Evolutionary conservation across 352 stramenopile species (phyloP).

Genomic region (Sclerospora graminicola): DNA sequence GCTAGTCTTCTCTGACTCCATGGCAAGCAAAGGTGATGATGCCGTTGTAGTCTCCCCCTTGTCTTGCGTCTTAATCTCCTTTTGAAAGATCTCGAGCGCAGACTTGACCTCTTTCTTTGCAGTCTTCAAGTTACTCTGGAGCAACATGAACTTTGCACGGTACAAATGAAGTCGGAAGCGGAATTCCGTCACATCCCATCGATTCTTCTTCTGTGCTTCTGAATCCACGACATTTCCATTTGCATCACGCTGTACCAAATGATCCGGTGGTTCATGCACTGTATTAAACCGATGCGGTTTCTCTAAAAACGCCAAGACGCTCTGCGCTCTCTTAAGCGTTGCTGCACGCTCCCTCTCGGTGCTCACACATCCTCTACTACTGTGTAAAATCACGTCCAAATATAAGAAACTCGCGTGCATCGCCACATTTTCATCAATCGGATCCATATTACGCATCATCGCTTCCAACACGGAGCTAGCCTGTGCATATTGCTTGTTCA

Average conservation of each 20-base stretch:
- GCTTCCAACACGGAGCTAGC: constrained; percentile 76
- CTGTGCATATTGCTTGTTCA: constrained; percentile 86
- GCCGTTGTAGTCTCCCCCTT: constrained; percentile 5
- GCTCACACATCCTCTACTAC: constrained; percentile 71
- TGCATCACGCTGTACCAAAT: constrained; percentile 22
- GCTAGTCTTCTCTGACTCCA: constrained; percentile 61
- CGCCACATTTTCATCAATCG: constrained; percentile 85
- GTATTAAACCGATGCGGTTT: constrained; percentile 86
- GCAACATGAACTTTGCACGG: constrained; percentile 85
- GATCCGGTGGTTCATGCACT: constrained; percentile 33
- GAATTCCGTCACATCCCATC: constrained; percentile 75
- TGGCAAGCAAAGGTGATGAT: constrained; percentile 12
- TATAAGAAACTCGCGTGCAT: constrained; percentile 92
- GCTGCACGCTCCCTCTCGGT: constrained; percentile 57
- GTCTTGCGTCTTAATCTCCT: constrained; percentile 69
- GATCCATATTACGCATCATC: constrained; percentile 85
- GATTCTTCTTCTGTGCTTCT: constrained; percentile 49
- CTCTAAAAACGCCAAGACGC: constrained; percentile 84
- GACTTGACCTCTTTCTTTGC: constrained; percentile 91
- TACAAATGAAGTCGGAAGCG: constrained; percentile 88
- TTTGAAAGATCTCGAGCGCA: constrained; percentile 88
- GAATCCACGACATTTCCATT: constrained; percentile 29
- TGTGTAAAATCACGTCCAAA: constrained; percentile 87
- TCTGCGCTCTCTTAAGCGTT: constrained; percentile 79
- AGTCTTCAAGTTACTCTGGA: constrained; percentile 83